Percentiles rank a stretch among this genome's conserved stretches.
phyloP scores from a whole-genome alignment of 345 rosid genomes.

The Corchorus olitorius region DNA sequence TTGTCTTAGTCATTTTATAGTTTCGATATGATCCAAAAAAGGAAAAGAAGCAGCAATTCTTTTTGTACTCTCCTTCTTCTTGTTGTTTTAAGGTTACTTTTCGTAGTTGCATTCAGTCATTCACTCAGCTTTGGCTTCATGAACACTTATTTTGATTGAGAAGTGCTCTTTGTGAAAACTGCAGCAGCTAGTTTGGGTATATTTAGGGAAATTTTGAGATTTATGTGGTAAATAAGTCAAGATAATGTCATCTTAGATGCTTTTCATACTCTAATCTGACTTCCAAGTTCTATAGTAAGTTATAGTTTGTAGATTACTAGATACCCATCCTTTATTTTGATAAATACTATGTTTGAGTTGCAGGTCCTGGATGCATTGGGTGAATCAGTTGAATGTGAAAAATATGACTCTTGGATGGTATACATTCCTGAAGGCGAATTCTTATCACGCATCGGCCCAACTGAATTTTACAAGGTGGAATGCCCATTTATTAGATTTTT shows the following conservation, averaged over 20 bases:
- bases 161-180: background rate
- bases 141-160: background rate
- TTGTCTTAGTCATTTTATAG: background rate
- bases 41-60: background rate
- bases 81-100: background rate
- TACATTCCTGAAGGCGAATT: constrained; percentile 92
- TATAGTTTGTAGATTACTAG: background rate
- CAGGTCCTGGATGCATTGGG: constrained; percentile 93
- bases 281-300: background rate
- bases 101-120: background rate
- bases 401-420: constrained; percentile 97
- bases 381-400: constrained; percentile 79
- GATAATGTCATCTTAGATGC: background rate
- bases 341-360: constrained; percentile 11
- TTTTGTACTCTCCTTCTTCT: background rate
- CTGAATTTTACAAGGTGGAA: constrained; percentile 85
- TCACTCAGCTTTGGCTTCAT: background rate
- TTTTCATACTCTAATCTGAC: background rate
- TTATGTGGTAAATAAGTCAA: background rate
- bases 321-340: background rate
- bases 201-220: background rate
- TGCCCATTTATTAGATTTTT: background rate
- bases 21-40: background rate
- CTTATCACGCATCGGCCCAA: constrained; percentile 87
- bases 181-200: background rate